A percentile compares a stretch with the other conserved stretches of the same genome.
These are phyloP conservation scores for Lachnum nothofagi DNA, from an alignment of 2,329 filamentous ascomycete species.

Conservation along the genomic window DNA sequence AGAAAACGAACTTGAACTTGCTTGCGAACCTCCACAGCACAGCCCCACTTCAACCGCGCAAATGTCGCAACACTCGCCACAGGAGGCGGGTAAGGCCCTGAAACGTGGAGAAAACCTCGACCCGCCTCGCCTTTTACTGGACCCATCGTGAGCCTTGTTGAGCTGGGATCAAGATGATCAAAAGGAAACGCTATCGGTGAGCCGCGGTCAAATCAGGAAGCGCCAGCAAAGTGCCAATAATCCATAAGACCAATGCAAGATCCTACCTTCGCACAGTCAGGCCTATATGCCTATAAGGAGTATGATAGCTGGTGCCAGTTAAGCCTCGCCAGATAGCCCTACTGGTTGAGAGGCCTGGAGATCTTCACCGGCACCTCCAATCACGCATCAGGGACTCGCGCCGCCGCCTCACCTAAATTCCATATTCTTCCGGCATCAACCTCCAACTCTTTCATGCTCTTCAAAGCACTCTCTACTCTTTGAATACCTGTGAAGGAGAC, in stretches of 20 bases:
- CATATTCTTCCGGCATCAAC: not conserved
- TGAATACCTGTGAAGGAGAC: constrained; percentile 3
- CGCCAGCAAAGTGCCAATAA: constrained; percentile 16
- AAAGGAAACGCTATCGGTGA: not conserved
- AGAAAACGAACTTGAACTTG: no score
- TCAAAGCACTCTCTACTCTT: constrained; percentile 5
- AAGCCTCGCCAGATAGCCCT: constrained; percentile 18
- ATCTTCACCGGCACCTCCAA: constrained; percentile 17
- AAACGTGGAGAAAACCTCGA: constrained; percentile 11
- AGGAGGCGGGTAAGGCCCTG: not conserved
- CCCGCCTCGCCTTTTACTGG: constrained; percentile 11
- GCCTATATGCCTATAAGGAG: not conserved
- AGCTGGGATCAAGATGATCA: not conserved
- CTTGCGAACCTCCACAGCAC: not conserved
- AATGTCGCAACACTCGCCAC: constrained; percentile 7
- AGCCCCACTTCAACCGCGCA: constrained; percentile 2
- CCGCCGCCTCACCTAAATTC: constrained; percentile 12
- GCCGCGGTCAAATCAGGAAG: constrained; percentile 20
- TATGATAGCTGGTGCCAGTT: constrained; percentile 19
- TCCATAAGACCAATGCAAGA: not conserved
- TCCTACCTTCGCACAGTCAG: not conserved
- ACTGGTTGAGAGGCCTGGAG: constrained; percentile 16
- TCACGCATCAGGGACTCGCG: constrained; percentile 19
- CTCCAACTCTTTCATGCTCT: not conserved
- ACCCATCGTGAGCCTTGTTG: not conserved